Conservation (phyloP, 2,329 filamentous ascomycete species). For the Cryphonectria carpinicola region DNA sequence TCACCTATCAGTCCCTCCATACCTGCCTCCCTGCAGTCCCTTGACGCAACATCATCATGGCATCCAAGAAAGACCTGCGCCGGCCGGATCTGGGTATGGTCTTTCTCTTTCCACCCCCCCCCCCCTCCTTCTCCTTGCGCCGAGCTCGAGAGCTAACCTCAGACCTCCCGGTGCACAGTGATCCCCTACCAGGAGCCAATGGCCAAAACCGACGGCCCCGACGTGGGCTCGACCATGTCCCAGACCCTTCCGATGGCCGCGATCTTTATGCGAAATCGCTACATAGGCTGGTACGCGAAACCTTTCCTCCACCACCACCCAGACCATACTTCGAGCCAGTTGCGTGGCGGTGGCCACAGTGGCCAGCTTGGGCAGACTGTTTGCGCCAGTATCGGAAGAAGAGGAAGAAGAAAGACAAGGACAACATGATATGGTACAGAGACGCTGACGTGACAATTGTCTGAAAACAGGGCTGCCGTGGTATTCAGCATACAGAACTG, state of each 20-base stretch:
- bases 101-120: neutral
- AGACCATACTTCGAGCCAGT: neutral
- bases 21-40: neutral
- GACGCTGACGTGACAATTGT: constrained; percentile 4
- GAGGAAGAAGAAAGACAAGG: neutral
- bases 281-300: constrained; percentile 62
- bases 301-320: neutral
- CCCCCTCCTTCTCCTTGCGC: neutral
- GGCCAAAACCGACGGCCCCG: constrained; percentile 64
- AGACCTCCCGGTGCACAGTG: constrained; percentile 57
- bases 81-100: constrained; percentile 49
- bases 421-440: constrained; percentile 1
- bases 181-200: constrained; percentile 84
- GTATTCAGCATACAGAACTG: constrained; percentile 76
- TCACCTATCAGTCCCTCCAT: too few relatives aligned
- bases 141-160: constrained; percentile 15
- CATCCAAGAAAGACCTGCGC: constrained; percentile 47
- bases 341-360: too few relatives aligned
- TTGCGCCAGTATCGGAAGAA: neutral
- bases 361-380: neutral
- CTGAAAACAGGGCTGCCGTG: constrained; percentile 64
- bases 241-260: constrained; percentile 94
- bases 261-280: constrained; percentile 92
- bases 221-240: constrained; percentile 71
- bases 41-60: constrained; percentile 37